Evolutionary conservation across 495 filamentous ascomycete genomes (phyloP), one percentile per base, ranked within the genome.

Genomic region (Penicillium robsamsonii): DNA sequence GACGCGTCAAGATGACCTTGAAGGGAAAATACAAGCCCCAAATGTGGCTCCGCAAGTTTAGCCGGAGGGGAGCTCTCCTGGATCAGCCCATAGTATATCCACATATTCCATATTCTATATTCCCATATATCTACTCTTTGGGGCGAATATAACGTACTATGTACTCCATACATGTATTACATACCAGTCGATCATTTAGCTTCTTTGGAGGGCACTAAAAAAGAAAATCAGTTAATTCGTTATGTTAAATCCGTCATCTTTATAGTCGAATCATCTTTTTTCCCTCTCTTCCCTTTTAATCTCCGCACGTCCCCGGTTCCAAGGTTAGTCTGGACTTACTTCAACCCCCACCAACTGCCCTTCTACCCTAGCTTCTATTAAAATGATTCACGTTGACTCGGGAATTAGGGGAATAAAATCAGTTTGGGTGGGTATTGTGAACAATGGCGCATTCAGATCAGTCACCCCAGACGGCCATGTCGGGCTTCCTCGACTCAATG

Each of bases 371-470:
- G 33, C 33, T 24, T n/a, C 22, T 27, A 30, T 11, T 18, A 46
- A 46, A 8, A 17, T 30, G 25, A 46, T 15, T 44, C 13, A 30
- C 20, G 7, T 46, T 20, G 15, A 45, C 42, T 44, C 12, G 9
- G 18, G 40, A n/a, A 42, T 6, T 15, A 22, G 17, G 41, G 41
- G 9, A 43, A 3, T 22, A 13, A 2, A n/a, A 4, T 11, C 15
- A 47, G 41, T 24, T 41, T n/a, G 49, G 35, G 11, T 17, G 46
- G 31, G 10, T 27, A 43, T 31, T 13, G 33, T 4, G n/a, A 46
- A 62, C 46, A 57, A 77, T 77, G 74, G 66, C 68, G 52, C 62
- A 69, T 46, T 64, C 67, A 52, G 73, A 70, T 63, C 55, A 67
- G 35, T 62, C 70, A 43, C 46, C 73, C 46, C 73, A 71, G 50